These are phyloP conservation scores for Letharia columbiana DNA, from an alignment of 495 filamentous ascomycete genomes.

Conservation along the genomic window DNA sequence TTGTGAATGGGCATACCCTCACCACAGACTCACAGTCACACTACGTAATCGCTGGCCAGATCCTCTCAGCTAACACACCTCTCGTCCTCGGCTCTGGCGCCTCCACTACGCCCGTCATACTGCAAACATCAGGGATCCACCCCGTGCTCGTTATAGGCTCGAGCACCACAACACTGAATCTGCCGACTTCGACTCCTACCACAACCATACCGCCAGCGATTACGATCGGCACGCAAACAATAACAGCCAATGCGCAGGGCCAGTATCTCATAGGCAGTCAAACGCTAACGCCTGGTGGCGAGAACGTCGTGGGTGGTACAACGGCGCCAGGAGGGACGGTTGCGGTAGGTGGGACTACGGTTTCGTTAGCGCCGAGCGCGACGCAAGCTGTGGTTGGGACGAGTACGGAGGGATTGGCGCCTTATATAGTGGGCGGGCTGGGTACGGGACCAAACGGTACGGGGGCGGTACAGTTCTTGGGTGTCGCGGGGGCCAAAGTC, in stretches of 20 bases:
- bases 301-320: not conserved
- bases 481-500: not conserved
- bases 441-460: not conserved
- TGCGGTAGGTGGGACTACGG: not conserved
- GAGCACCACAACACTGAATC: constrained; percentile 2
- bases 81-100: not conserved
- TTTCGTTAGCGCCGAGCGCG: not conserved
- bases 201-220: not conserved
- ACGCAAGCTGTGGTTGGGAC: not conserved
- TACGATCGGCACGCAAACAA: not conserved
- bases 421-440: not conserved
- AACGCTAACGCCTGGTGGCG: not conserved
- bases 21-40: constrained; percentile 1
- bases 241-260: not conserved
- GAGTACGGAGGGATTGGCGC: not conserved
- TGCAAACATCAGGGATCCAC: not conserved
- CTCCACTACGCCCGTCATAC: not conserved
- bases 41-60: not conserved
- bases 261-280: not conserved
- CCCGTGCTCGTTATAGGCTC: constrained; percentile 5
- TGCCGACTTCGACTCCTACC: not conserved
- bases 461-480: not conserved
- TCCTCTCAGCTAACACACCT: not conserved
- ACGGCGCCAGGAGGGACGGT: not conserved
- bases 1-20: not conserved